Conservation (phyloP, 208 protist species). For the Trypanosomatidae sp. region DNA sequence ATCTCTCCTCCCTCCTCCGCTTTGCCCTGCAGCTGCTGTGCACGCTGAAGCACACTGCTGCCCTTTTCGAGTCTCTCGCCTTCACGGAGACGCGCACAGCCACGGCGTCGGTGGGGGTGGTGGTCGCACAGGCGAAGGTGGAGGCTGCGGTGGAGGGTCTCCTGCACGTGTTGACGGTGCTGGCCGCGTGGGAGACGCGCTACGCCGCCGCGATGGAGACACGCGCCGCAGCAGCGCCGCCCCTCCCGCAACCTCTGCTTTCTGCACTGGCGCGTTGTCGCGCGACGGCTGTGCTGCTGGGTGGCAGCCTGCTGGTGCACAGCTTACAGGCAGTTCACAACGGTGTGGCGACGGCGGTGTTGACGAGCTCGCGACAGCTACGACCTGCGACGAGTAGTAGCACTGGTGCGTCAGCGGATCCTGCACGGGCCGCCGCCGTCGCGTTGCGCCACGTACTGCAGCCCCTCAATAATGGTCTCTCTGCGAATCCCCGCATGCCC, state of each 20-base stretch:
- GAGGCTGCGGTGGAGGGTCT: too few relatives aligned
- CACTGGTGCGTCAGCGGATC: constrained; percentile 4
- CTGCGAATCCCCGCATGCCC: constrained; percentile 29
- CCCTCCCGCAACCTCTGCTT: too few relatives aligned
- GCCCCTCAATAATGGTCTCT: constrained; percentile 38
- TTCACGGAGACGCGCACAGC: too few relatives aligned
- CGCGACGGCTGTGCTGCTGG: constrained; percentile 50
- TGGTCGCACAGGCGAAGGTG: too few relatives aligned
- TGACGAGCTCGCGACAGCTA: too few relatives aligned
- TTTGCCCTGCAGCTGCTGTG: constrained; percentile 55
- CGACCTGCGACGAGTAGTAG: too few relatives aligned
- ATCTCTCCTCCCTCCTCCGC: too few relatives aligned
- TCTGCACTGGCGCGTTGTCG: constrained; percentile 23
- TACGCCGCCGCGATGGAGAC: background rate
- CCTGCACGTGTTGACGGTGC: constrained; percentile 33
- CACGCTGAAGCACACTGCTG: constrained; percentile 43
- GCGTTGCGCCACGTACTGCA: too few relatives aligned
- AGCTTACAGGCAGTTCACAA: constrained; percentile 37
- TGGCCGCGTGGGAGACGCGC: constrained; percentile 43
- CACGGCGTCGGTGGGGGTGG: too few relatives aligned
- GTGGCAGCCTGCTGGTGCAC: constrained; percentile 53
- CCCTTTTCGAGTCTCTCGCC: too few relatives aligned
- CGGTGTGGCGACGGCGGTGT: too few relatives aligned
- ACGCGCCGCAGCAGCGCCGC: background rate
- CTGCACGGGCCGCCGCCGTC: too few relatives aligned